These are phyloP conservation scores for Lepidium didymum DNA, from an alignment of 345 rosid species.

Conservation along the genomic window DNA sequence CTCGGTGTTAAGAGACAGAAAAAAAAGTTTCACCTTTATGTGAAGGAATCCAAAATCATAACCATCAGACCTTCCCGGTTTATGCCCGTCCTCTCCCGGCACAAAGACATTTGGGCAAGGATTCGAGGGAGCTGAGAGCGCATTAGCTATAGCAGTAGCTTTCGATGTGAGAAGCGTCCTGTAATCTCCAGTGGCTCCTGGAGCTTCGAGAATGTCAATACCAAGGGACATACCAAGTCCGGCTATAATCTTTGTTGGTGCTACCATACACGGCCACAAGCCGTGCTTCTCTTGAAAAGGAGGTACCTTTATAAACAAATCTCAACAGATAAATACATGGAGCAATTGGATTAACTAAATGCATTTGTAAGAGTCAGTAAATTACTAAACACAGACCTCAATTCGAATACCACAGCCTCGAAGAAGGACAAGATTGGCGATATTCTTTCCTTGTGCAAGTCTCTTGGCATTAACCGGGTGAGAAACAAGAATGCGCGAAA, in stretches of 20 bases:
- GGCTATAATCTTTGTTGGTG: conserved; percentile 95
- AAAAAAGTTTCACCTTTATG: conserved; percentile 54
- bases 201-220: conserved; percentile 91
- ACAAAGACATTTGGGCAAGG: conserved; percentile 65
- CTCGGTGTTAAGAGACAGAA: background rate
- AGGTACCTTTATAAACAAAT: conserved; percentile 51
- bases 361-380: background rate
- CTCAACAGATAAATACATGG: background rate
- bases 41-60: conserved; percentile 95
- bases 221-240: conserved; percentile 90
- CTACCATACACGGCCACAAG: conserved; percentile 94
- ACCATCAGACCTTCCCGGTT: conserved; percentile 68
- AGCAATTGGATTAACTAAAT: background rate
- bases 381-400: conserved; percentile 45
- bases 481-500: conserved; percentile 57
- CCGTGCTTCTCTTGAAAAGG: conserved; percentile 71
- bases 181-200: conserved; percentile 92
- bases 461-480: conserved; percentile 76
- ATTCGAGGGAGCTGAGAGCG: conserved; percentile 65
- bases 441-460: conserved; percentile 66
- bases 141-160: conserved; percentile 67
- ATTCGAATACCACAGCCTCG: conserved; percentile 96
- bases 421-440: conserved; percentile 82
- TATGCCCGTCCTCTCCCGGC: conserved; percentile 78
- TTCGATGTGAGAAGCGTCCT: conserved; percentile 84